Conservation (phyloP, 306 rosid species). For the Comarum palustre region DNA sequence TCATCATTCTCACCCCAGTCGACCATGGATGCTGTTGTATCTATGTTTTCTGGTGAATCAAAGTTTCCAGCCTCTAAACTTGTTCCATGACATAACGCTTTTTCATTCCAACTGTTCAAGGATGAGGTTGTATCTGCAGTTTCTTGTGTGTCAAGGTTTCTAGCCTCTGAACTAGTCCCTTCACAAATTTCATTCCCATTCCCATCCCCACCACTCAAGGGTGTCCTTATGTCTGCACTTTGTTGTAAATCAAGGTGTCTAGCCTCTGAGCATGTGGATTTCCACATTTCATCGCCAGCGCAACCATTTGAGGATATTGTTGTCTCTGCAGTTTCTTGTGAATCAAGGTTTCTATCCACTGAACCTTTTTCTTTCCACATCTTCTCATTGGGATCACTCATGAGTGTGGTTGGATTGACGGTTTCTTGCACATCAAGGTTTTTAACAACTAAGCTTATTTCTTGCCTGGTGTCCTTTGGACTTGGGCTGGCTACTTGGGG, state of each 20-base stretch:
- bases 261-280: constrained; percentile 27
- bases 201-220: constrained; percentile 26
- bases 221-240: constrained; percentile 15
- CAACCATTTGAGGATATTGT: background rate
- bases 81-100: constrained; percentile 20
- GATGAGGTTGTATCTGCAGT: background rate
- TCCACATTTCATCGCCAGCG: background rate
- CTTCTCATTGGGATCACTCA: background rate
- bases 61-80: constrained; percentile 17
- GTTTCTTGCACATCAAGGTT: background rate
- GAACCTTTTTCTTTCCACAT: background rate
- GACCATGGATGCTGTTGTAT: constrained; percentile 14
- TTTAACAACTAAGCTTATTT: background rate
- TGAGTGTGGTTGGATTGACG: background rate
- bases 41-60: constrained; percentile 23
- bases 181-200: background rate
- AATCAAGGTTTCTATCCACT: background rate
- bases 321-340: background rate
- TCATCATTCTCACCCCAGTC: constrained; percentile 42
- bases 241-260: constrained; percentile 20
- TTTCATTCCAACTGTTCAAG: constrained; percentile 4
- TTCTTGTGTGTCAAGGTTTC: constrained; percentile 1
- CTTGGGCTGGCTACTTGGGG: background rate
- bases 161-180: background rate
- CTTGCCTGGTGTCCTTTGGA: background rate